Evolutionary conservation across 192 early-diverging fungal genomes (phyloP).

Genomic region (Pilobolus umbonatus): DNA sequence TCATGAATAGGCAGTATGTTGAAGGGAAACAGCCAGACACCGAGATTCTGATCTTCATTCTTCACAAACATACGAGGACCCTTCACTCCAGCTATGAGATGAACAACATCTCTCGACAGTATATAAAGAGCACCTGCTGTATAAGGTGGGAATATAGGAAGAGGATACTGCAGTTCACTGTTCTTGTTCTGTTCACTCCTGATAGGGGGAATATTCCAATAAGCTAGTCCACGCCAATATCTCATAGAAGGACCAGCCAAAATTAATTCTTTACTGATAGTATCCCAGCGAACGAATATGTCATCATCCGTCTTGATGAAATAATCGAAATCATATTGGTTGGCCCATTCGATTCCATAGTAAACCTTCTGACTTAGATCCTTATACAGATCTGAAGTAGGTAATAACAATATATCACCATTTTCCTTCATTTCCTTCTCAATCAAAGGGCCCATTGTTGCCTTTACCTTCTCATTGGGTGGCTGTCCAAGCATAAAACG

Average conservation of each 20-base stretch:
- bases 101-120: conserved; percentile 52
- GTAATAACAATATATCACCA: conserved; percentile 48
- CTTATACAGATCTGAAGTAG: conserved; percentile 46
- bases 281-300: conserved; percentile 58
- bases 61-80: conserved; percentile 50
- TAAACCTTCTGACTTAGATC: conserved; percentile 56
- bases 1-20: conserved; percentile 57
- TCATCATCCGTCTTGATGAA: conserved; percentile 58
- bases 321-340: conserved; percentile 50
- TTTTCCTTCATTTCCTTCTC: conserved; percentile 39
- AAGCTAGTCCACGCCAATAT: conserved; percentile 53
- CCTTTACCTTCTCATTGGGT: conserved; percentile 34
- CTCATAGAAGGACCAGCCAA: conserved; percentile 39
- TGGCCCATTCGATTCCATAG: conserved; percentile 49
- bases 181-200: conserved; percentile 50
- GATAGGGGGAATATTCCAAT: conserved; percentile 59
- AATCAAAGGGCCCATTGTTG: conserved; percentile 43
- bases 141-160: conserved; percentile 56
- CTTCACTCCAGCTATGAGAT: conserved; percentile 41
- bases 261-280: conserved; percentile 40
- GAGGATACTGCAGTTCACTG: conserved; percentile 39
- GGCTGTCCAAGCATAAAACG: conserved; percentile 50
- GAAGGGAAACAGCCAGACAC: conserved; percentile 56
- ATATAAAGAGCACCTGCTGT: conserved; percentile 59
- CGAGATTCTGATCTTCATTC: conserved; percentile 58